Evolutionary conservation across 148 eudicot species (phyloP).

Genomic region (Vaccinium corymbosum): DNA sequence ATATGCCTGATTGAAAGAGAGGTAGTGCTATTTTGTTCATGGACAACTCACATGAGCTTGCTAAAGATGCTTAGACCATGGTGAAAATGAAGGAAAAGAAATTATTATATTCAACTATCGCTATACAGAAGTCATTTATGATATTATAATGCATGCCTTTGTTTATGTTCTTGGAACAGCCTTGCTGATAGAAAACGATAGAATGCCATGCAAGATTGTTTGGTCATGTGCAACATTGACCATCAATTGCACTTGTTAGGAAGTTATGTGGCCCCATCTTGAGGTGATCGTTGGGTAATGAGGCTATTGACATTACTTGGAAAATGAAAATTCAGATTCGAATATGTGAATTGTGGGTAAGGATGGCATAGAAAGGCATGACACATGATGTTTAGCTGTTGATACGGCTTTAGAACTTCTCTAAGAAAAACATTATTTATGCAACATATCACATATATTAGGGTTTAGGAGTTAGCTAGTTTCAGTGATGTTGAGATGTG

Average conservation of each 20-base stretch:
- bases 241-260: not conserved
- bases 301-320: not conserved
- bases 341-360: not conserved
- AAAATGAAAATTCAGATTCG: not conserved
- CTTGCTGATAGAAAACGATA: not conserved
- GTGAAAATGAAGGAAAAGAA: not conserved
- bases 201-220: not conserved
- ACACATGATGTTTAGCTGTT: not conserved
- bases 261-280: not conserved
- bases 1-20: not conserved
- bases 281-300: not conserved
- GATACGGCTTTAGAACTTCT: conserved; percentile 1
- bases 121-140: not conserved
- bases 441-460: not conserved
- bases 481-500: not conserved
- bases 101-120: not conserved
- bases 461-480: not conserved
- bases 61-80: not conserved
- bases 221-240: not conserved
- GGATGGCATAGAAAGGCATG: conserved; percentile 8
- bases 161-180: not conserved
- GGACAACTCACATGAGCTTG: not conserved
- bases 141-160: not conserved
- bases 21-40: not conserved
- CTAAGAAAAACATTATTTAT: not conserved